Base-by-base conservation (phyloP, 2,329 filamentous ascomycete genomes). In the Paecilomyces variotii region DNA sequence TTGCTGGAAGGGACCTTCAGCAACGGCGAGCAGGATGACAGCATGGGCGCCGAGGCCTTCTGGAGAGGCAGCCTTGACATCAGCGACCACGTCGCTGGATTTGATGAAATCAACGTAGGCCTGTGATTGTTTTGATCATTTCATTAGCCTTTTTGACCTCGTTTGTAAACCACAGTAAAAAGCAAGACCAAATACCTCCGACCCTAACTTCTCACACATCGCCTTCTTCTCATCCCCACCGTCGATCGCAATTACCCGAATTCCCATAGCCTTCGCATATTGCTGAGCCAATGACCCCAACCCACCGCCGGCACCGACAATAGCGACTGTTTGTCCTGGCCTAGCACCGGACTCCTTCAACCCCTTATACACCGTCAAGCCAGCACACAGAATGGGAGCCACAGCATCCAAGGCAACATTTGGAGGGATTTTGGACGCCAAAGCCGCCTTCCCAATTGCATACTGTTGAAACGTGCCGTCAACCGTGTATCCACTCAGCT, bases 1-100 rank as follows among this genome's bases (percentile, higher is more conserved):
- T 79, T 97, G 92, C 79, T 96, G 91, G 86, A 97, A 97, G 57
- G 93, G 93, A 80, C 88, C 90, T 83, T 97, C 92, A 67, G 81
- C 84, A 56, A 90, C 91, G 62, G 93, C 92, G 60, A 97, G 85
- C 52, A 97, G 82, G 64, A 97, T 81, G 61, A 93, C 91, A 45
- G 91, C 92, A 68, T 96, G 89, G 4, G 92, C 91, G 56, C 93
- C 93, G 14, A 90, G 82, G 25, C 90, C 90, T 66, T 93, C 91
- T 27, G 84, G 77, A 1, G 90, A 95, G 28, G 87, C 87, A 53
- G 85, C 86, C 80, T 91, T 90, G 63, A 97, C 92, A 64, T 94
- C 90, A 65, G 84, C 84, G 66, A 96, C 88, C 27, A 97, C 75
- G 76, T 96, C 87, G 74, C 87, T 84, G 72, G 84, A 86, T 59